Evolutionary conservation across 1,284 basidiomycete species (phyloP).

Genomic region (Tilletia horrida): DNA sequence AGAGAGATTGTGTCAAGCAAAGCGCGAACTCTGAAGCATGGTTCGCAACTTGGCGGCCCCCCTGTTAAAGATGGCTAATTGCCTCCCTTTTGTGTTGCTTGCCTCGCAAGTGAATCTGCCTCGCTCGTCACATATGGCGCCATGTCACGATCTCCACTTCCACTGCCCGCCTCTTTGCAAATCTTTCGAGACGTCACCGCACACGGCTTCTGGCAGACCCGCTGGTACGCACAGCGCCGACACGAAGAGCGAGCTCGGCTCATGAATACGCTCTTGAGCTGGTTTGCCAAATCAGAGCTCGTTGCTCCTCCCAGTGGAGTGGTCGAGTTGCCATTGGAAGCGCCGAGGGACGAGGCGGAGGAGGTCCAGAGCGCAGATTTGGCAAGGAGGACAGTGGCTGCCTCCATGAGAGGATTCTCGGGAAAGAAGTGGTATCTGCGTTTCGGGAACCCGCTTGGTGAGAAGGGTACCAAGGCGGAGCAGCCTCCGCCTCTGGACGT

Average conservation of each 20-base stretch:
- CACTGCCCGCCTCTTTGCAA: constrained; percentile 71
- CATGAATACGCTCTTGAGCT: constrained; percentile 61
- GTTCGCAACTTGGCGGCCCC: too few species aligned
- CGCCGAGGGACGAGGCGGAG: neutral
- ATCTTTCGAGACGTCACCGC: constrained; percentile 65
- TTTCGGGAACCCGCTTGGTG: constrained; percentile 13
- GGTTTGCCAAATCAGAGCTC: constrained; percentile 60
- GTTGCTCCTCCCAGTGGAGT: constrained; percentile 16
- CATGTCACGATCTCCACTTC: constrained; percentile 77
- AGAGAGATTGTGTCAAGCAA: too few species aligned
- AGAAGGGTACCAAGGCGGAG: neutral
- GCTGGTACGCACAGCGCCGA: constrained; percentile 64
- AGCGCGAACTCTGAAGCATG: too few species aligned
- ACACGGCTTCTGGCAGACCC: constrained; percentile 33
- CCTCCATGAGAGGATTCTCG: constrained; percentile 8
- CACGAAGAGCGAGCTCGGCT: constrained; percentile 55
- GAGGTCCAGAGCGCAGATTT: neutral
- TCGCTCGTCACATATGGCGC: constrained; percentile 80
- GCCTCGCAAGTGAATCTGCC: constrained; percentile 51
- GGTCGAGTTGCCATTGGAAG: constrained; percentile 7
- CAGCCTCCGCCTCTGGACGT: neutral
- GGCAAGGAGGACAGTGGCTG: constrained; percentile 2
- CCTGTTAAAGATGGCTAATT: neutral
- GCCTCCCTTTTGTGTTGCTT: neutral
- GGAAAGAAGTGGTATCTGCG: constrained; percentile 17